Percentiles rank a stretch among this genome's conserved stretches.
phyloP scores from a whole-genome alignment of 73 alveolate species.

The Tetrahymena borealis region DNA sequence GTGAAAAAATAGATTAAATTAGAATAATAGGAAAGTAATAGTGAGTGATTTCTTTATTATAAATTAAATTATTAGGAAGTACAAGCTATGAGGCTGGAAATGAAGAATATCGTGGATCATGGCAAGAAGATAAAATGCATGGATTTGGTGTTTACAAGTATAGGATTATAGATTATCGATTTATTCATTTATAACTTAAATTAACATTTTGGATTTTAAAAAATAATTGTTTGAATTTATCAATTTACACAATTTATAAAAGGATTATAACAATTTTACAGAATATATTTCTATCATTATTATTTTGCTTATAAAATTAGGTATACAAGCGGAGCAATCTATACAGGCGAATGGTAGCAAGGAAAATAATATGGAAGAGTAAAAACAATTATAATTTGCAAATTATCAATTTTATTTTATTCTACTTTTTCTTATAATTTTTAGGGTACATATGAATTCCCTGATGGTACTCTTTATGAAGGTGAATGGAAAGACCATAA shows the following conservation, averaged over 20 bases:
- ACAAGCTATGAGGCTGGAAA: conserved; percentile 25
- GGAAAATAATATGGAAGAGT: conserved; percentile 80
- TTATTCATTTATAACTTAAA: not conserved
- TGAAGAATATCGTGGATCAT: conserved; percentile 88
- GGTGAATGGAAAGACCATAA: conserved; percentile 88
- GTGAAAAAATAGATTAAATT: no score
- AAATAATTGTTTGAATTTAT: no score
- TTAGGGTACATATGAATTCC: conserved; percentile 62
- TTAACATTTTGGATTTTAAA: not conserved
- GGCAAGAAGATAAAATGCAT: conserved; percentile 83
- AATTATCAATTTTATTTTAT: not conserved
- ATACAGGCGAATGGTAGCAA: conserved; percentile 75
- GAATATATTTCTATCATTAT: no score
- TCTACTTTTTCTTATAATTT: no score
- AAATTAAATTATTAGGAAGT: conserved; percentile 32
- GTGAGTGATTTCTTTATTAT: conserved; percentile 10
- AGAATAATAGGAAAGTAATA: conserved; percentile 5
- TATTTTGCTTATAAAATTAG: no score
- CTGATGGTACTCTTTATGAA: conserved; percentile 84
- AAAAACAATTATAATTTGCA: not conserved
- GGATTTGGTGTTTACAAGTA: conserved; percentile 58
- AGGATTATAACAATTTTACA: no score
- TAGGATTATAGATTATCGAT: no score
- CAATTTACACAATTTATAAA: no score
- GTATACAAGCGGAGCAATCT: conserved; percentile 77